phyloP scores from a whole-genome alignment of 768 basidiomycete species.

The Amylocystis lapponica region DNA sequence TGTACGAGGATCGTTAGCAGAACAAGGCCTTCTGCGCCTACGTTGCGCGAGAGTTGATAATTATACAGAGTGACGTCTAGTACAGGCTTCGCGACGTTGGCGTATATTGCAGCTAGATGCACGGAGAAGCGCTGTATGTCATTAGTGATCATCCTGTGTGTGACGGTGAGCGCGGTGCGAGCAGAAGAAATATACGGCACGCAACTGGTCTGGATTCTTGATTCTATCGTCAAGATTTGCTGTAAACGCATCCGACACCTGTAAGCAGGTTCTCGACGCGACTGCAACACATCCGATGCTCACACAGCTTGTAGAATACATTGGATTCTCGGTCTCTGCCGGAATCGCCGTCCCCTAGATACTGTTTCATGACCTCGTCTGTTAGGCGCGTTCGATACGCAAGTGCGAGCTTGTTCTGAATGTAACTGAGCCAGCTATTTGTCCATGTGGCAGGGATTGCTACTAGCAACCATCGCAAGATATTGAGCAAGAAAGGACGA shows the following conservation, averaged over 20 bases:
- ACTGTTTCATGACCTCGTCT: slow-evolving; percentile 72
- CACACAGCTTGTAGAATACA: slow-evolving; percentile 90
- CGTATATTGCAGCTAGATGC: slow-evolving; percentile 89
- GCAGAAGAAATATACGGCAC: background rate
- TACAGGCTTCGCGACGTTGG: slow-evolving; percentile 89
- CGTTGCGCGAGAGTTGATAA: slow-evolving; percentile 89
- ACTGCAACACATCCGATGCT: slow-evolving; percentile 17
- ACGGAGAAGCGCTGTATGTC: slow-evolving; percentile 92
- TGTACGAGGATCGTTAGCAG: slow-evolving; percentile 83
- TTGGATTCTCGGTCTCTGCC: slow-evolving; percentile 69
- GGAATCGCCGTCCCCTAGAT: slow-evolving; percentile 70
- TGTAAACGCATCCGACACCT: slow-evolving; percentile 20
- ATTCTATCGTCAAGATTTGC: slow-evolving; percentile 94
- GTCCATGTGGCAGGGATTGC: slow-evolving; percentile 93
- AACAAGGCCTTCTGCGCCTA: slow-evolving; percentile 89
- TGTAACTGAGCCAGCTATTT: slow-evolving; percentile 87
- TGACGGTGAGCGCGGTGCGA: slow-evolving; percentile 6
- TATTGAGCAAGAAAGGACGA: slow-evolving; percentile 73
- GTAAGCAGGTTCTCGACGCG: background rate
- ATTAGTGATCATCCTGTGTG: slow-evolving; percentile 81
- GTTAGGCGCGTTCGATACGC: slow-evolving; percentile 87
- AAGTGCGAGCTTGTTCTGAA: slow-evolving; percentile 89
- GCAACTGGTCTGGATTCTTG: slow-evolving; percentile 91
- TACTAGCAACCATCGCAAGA: slow-evolving; percentile 84
- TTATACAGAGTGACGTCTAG: slow-evolving; percentile 94